Base-by-base conservation (phyloP, 768 basidiomycete genomes). In the Lactarius hatsudake region DNA sequence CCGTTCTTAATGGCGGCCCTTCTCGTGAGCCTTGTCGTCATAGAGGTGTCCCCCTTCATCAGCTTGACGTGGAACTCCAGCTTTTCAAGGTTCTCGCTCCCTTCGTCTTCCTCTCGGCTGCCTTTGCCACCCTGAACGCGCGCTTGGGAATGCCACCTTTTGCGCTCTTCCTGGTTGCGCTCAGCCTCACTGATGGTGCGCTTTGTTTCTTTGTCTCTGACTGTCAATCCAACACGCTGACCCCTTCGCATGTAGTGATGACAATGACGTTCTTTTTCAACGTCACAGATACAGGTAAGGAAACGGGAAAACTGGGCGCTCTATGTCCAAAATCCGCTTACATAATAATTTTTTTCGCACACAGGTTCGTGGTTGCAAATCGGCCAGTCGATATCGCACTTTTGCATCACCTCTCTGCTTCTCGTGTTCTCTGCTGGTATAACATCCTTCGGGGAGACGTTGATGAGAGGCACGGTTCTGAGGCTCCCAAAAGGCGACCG, bases 361-460 rank as follows among this genome's bases (percentile, higher is more conserved):
- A 42, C 71, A 84, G 90, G 93, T 0, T 92, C 90, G 3, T 95
- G 93, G 93, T 79, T 94, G 65, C 91, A 95, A 73, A 95, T 94
- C 61, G 93, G 93, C 7, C 90, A 92, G 73, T 88, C 91, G 0
- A 93, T 95, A 74, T 92, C 84, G 59, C 93, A 94, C 78, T 95
- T 93, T 77, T 89, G 88, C 71, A 91, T 94, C 67, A 86, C 90
- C 1, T 93, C 91, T 1, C 77, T 94, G 43, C 78, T 95, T 63
- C 80, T 91, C 48, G 80, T 92, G 5, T 94, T 90, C 86, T 88
- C 89, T 0, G 90, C 88, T 32, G 90, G 86, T 1, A 85, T 94
- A 26, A 89, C 89, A 68, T 84, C 84, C 0, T 78, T 83, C 5
- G 93, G 93, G 45, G 91, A 93, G 74, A 80, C 83, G 72, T 76